Evolutionary conservation across 305 asterid species (phyloP).

Genomic region (Rubia peregrina): DNA sequence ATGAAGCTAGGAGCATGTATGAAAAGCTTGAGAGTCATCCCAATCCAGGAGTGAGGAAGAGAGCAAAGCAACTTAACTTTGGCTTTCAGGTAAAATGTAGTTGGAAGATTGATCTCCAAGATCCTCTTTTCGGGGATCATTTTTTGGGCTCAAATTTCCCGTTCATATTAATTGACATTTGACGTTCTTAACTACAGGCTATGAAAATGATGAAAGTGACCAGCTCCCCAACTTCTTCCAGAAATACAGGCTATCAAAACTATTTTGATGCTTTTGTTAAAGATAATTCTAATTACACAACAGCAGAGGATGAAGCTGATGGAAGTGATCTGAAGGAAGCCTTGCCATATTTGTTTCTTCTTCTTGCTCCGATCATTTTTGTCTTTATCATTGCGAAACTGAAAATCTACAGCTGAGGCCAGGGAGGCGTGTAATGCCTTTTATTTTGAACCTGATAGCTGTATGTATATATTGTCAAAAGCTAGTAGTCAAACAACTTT

Average conservation of each 20-base stretch:
- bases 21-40: slow-evolving; percentile 89
- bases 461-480: too few relatives aligned
- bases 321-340: slow-evolving; percentile 46
- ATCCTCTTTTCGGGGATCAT: background rate
- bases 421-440: background rate
- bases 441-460: too few relatives aligned
- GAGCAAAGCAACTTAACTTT: slow-evolving; percentile 57
- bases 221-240: slow-evolving; percentile 25
- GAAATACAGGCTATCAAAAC: slow-evolving; percentile 46
- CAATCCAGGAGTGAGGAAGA: slow-evolving; percentile 64
- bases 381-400: slow-evolving; percentile 40
- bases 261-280: slow-evolving; percentile 72
- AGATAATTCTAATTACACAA: slow-evolving; percentile 36
- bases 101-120: background rate
- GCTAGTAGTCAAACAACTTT: background rate
- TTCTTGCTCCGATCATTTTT: slow-evolving; percentile 52
- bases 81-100: slow-evolving; percentile 62
- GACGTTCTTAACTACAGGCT: slow-evolving; percentile 47
- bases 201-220: slow-evolving; percentile 85
- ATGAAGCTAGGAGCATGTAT: slow-evolving; percentile 80
- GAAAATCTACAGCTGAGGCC: background rate
- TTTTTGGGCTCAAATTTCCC: background rate
- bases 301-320: slow-evolving; percentile 33
- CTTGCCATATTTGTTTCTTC: slow-evolving; percentile 54
- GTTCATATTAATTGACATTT: background rate